A percentile compares a stretch with the other conserved stretches of the same genome.
phyloP scores from a whole-genome alignment of 306 rosid genomes.

The Begonia peltatifolia region DNA sequence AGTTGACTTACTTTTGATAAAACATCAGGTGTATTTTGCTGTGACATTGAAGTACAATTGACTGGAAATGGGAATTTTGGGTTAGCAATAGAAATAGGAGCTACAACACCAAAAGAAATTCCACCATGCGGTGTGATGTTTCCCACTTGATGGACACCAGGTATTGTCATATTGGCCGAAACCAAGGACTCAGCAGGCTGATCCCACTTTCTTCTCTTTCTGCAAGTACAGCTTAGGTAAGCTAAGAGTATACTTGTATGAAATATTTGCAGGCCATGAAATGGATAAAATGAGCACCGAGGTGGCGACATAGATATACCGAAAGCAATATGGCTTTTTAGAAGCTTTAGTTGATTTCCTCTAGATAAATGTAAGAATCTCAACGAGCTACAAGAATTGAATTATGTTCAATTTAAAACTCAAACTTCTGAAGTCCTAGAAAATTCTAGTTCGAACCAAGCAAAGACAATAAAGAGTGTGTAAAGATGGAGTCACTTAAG shows the following conservation, averaged over 20 bases:
- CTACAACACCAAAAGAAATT: conserved; percentile 17
- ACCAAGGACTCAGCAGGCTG: conserved; percentile 74
- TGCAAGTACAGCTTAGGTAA: conserved; percentile 7
- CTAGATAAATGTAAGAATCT: no score
- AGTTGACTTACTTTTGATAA: conserved; percentile 41
- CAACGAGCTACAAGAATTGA: no score
- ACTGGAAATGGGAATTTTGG: conserved; percentile 22
- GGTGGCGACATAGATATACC: neutral
- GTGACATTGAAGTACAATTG: conserved; percentile 20
- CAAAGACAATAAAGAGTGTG: no score
- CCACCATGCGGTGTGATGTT: conserved; percentile 28
- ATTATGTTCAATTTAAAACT: no score
- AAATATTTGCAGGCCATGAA: neutral
- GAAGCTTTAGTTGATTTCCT: no score
- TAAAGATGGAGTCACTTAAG: no score
- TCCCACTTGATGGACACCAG: conserved; percentile 36
- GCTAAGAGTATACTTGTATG: neutral
- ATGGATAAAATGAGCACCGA: neutral
- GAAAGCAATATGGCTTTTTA: no score
- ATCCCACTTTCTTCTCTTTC: conserved; percentile 97
- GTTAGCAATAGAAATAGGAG: conserved; percentile 18
- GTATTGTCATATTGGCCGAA: conserved; percentile 32
- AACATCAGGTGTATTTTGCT: conserved; percentile 28
- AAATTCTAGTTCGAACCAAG: no score
- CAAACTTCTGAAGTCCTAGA: no score